Base-by-base conservation (phyloP, 129 eudicot species). In the Erigeron canadensis region DNA sequence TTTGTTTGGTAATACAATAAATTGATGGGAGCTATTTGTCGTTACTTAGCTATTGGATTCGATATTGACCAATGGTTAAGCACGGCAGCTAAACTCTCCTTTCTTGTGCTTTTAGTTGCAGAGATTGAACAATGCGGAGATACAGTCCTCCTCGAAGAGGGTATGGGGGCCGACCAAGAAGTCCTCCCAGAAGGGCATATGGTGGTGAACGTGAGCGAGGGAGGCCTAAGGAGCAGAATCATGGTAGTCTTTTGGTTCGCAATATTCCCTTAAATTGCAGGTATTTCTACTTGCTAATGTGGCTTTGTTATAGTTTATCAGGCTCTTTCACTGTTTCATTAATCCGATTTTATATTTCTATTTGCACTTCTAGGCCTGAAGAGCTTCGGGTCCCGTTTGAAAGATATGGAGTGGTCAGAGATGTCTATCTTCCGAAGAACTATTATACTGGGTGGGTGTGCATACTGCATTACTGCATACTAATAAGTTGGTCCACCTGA, bases 341-440 rank as follows among this genome's bases (percentile, higher is more conserved):
- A 41, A 38, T 65, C 22, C 74, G 23, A 69, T 19, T 64, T 13
- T 11, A 10, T 16, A 10, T 38, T 8, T 43, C 60, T 34, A 43
- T 15, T 45, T 37, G 69, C n/a, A 45, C 22, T 60, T 78, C 16
- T 65, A 88, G 96, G 86, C 73, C 89, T 6, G 91, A 88, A 55
- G 91, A 88, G 71, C 96, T 88, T 70, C 85, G 91, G n/a, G 85
- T 81, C 59, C 91, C 96, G 6, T 88, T 88, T 74, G 96, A 86
- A 77, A 81, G 88, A 76, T 88, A 73, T 83, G 91, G 91, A 65
- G 81, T 71, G 57, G 88, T 88, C 57, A 77, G 91, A 80, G 91
- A 88, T 74, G 96, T 88, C 8, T 88, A 85, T 71, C 86, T 88
- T 5, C 89, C 96, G 16, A 85, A 83, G 82, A 82, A 85, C 64